Evolutionary conservation across 148 eudicot species (phyloP), one percentile per base, ranked within the genome.

Genomic region (Rhododendron molle): DNA sequence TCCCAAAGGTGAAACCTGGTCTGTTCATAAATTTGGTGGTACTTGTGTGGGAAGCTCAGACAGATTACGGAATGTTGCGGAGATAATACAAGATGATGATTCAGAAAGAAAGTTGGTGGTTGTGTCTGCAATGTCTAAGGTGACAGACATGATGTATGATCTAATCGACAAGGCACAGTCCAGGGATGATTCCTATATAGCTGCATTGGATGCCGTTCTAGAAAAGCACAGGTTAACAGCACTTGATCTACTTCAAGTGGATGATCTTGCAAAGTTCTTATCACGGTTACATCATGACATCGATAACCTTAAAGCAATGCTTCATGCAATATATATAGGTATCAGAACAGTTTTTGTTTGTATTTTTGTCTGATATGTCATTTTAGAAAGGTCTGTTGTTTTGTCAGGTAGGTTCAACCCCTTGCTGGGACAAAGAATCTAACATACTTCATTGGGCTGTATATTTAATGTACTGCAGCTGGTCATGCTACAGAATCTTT

Each of bases 41-140:
- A 97, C 99, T 87, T 97, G 99, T 88, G 96, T 97, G 84, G 99
- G 99, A 72, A 93, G 81, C 88, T 90, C 98, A 9, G 92, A 95
- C 28, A 92, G 99, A 86, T 95, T 97, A 69, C 91, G 78, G 81
- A 94, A 94, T 87, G 99, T 97, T 89, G 96, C 98, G 0, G 92
- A 97, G 30, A 93, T 97, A 78, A 89, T 97, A 49, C 89, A 91
- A 12, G 88, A 91, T 49, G 99, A 97, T 87, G 76, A 62, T 3
- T 92, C 98, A 10, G 95, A 94, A 90, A 91, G 96, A 86, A 97
- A 93, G 62, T 86, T 95, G 89, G 99, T 97, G 87, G 95, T 97
- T 71, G 99, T 97, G 52, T 97, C 99, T 80, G 99, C 99, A 40
- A 97, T 97, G 99, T 94, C 99, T 43, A 97, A 97, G 89, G 99